These are phyloP conservation scores for Trichosporon faecale DNA, from an alignment of 1,284 basidiomycete species.

Conservation along the genomic window DNA sequence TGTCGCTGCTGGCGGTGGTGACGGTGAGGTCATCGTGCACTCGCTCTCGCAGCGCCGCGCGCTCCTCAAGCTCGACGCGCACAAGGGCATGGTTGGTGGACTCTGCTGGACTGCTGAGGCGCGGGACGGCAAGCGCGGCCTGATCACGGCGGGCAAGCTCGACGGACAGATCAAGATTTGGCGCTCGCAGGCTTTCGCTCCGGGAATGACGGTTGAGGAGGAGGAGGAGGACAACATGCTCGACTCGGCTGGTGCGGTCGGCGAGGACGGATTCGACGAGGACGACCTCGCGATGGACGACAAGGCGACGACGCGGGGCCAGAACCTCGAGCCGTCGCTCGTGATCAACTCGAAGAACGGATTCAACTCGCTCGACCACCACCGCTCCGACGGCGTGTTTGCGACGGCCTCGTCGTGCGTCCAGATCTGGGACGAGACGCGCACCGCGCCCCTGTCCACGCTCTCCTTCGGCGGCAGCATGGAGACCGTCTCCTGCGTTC, in stretches of 20 bases:
- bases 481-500: conserved; percentile 81
- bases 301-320: conserved; percentile 37
- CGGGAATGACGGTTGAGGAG: conserved; percentile 43
- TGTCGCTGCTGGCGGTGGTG: conserved; percentile 91
- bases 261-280: conserved; percentile 44
- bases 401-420: conserved; percentile 91
- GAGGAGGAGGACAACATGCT: conserved; percentile 45
- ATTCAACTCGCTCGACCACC: conserved; percentile 94
- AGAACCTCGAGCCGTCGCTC: conserved; percentile 60
- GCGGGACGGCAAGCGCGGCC: conserved; percentile 58
- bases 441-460: conserved; percentile 72
- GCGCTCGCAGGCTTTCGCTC: conserved; percentile 57
- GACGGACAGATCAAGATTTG: conserved; percentile 91
- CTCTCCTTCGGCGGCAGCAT: conserved; percentile 76
- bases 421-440: conserved; percentile 97
- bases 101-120: conserved; percentile 50
- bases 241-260: conserved; percentile 46
- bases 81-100: conserved; percentile 89
- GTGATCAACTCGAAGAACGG: conserved; percentile 77
- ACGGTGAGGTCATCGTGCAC: conserved; percentile 91
- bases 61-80: conserved; percentile 70
- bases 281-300: conserved; percentile 49
- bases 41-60: conserved; percentile 70
- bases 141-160: conserved; percentile 81
- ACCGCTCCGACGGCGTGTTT: conserved; percentile 79